phyloP scores from a whole-genome alignment of 2,329 filamentous ascomycete species.

The Pseudocercospora fuligena region DNA sequence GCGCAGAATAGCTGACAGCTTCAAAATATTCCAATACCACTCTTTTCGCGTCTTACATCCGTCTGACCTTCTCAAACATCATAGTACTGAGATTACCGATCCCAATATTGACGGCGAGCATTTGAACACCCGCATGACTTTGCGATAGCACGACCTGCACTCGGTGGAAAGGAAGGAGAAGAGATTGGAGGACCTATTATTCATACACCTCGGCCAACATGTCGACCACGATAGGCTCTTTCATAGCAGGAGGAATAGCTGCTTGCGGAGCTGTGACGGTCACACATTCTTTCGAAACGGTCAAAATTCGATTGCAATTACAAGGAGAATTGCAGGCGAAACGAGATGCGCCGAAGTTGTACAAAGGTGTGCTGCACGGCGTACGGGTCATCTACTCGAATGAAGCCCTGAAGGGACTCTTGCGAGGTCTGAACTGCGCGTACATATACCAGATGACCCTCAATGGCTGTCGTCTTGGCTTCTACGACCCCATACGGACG shows the following conservation, averaged over 20 bases:
- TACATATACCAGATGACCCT: constrained; percentile 96
- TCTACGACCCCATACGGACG: constrained; percentile 92
- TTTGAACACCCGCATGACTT: constrained; percentile 12
- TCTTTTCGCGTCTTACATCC: neutral
- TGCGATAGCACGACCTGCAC: constrained; percentile 16
- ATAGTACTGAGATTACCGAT: too few species aligned
- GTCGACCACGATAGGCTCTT: constrained; percentile 66
- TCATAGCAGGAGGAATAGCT: constrained; percentile 94
- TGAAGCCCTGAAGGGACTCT: constrained; percentile 82
- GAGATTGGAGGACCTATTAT: neutral
- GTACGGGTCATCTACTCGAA: constrained; percentile 88
- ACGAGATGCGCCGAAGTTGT: constrained; percentile 81
- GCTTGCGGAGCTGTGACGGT: constrained; percentile 97
- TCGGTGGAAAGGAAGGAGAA: constrained; percentile 6
- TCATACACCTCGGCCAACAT: constrained; percentile 36
- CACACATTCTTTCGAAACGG: constrained; percentile 96
- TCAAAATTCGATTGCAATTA: constrained; percentile 97
- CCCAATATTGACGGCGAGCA: neutral
- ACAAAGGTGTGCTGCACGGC: constrained; percentile 89
- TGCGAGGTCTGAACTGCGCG: constrained; percentile 88
- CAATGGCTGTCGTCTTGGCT: constrained; percentile 94
- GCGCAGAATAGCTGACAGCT: neutral
- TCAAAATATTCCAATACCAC: neutral
- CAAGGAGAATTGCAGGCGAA: constrained; percentile 94
- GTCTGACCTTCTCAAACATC: too few species aligned